These are phyloP conservation scores for Atkinsonella texensis DNA, from an alignment of 2,329 filamentous ascomycete genomes.

Conservation along the genomic window DNA sequence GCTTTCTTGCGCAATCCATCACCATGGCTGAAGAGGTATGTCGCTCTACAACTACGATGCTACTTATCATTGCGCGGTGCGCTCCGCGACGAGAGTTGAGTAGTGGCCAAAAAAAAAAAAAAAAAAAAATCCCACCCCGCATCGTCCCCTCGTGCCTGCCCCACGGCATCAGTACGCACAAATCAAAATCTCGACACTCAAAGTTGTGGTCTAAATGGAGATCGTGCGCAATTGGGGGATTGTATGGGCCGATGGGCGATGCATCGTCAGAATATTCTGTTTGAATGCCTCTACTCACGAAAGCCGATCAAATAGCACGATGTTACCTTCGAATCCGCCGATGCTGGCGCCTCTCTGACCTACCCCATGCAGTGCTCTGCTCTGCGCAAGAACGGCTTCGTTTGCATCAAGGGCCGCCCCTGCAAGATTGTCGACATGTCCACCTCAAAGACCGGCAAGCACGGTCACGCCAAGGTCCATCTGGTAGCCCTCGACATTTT, in stretches of 20 bases:
- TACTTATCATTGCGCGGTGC: conserved; percentile 12
- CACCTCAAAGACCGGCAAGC: conserved; percentile 99
- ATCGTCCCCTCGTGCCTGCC: conserved; percentile 25
- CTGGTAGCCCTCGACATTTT: conserved; percentile 97
- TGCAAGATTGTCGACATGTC: conserved; percentile 99
- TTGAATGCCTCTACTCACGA: conserved; percentile 8
- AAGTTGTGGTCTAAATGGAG: background rate
- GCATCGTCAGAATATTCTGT: background rate
- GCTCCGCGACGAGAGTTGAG: conserved; percentile 15
- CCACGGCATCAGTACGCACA: conserved; percentile 17
- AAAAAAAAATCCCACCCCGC: conserved; percentile 33
- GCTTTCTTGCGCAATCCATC: conserved; percentile 31
- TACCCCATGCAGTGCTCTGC: conserved; percentile 99
- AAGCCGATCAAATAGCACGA: conserved; percentile 41
- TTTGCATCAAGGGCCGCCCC: conserved; percentile 95
- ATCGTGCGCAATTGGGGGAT: background rate
- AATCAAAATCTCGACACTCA: conserved; percentile 6
- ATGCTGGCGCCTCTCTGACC: conserved; percentile 90
- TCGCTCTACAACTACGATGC: conserved; percentile 9
- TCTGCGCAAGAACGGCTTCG: conserved; percentile 97
- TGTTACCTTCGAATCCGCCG: conserved; percentile 74
- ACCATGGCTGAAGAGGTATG: conserved; percentile 50
- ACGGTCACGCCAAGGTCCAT: conserved; percentile 99
- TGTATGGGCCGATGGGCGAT: background rate
- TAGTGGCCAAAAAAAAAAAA: conserved; percentile 19